These are phyloP conservation scores for Aspergillus tanneri DNA, from an alignment of 2,329 filamentous ascomycete genomes.

Conservation along the genomic window DNA sequence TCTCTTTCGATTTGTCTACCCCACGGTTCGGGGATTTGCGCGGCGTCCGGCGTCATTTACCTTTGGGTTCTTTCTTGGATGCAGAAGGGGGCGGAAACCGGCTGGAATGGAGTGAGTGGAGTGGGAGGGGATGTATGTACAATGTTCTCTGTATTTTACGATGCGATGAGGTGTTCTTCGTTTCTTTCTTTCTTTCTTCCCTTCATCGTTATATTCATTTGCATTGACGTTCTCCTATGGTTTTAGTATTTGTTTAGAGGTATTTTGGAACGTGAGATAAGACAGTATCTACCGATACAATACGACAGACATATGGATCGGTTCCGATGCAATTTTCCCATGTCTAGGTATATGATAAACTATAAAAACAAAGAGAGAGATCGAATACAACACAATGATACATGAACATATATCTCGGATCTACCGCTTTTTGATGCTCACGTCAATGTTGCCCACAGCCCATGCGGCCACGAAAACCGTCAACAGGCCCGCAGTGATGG, in stretches of 20 bases:
- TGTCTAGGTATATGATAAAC: not conserved
- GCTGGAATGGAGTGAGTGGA: not conserved
- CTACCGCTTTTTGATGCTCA: conserved; percentile 69
- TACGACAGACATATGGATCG: too few relatives aligned
- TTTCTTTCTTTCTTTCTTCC: not conserved
- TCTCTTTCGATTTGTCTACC: not conserved
- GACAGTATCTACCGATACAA: too few relatives aligned
- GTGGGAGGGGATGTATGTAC: not conserved
- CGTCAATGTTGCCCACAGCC: conserved; percentile 73
- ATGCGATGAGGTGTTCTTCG: conserved; percentile 2
- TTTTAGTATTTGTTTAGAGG: too few relatives aligned
- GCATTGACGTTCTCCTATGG: too few relatives aligned
- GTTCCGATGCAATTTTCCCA: not conserved
- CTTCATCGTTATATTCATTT: too few relatives aligned
- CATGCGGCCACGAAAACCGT: conserved; percentile 73
- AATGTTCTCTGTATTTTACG: conserved; percentile 5
- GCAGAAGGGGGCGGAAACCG: not conserved
- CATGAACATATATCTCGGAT: conserved; percentile 17
- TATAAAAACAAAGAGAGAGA: conserved; percentile 17
- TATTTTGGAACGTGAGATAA: too few relatives aligned
- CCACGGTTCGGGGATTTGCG: conserved; percentile 5
- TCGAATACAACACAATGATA: conserved; percentile 14
- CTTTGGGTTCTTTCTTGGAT: not conserved
- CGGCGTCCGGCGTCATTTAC: conserved; percentile 8
- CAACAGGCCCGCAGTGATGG: conserved; percentile 72